phyloP scores from a whole-genome alignment of 768 basidiomycete genomes.

The Tricholoma flavovirens region DNA sequence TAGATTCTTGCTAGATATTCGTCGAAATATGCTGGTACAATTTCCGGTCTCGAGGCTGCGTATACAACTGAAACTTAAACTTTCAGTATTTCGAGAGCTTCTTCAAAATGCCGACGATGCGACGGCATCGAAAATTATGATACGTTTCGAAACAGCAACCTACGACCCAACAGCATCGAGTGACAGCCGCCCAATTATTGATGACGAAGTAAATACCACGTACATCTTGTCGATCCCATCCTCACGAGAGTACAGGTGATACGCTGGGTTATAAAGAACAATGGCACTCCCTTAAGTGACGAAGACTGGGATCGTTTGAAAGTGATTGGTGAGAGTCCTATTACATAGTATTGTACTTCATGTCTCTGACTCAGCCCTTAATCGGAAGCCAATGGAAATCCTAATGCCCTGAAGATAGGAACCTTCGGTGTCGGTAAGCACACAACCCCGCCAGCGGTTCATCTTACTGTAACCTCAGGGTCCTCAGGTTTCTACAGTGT shows the following conservation, averaged over 20 bases:
- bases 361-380: background rate
- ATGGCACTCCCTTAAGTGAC: background rate
- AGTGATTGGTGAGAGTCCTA: background rate
- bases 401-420: background rate
- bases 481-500: background rate
- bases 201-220: background rate
- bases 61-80: background rate
- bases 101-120: background rate
- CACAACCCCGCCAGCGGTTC: background rate
- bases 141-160: background rate
- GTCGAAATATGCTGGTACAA: background rate
- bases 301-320: background rate
- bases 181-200: background rate
- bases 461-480: background rate
- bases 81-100: background rate
- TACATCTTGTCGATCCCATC: background rate
- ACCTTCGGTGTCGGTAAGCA: background rate
- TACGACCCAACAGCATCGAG: background rate
- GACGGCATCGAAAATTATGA: background rate
- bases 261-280: background rate
- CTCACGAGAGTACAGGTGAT: background rate
- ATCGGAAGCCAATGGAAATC: background rate
- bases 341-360: background rate
- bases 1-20: background rate
- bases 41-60: no score